Evolutionary conservation across 352 stramenopile species (phyloP), one percentile per base, ranked within the genome.

Genomic region (Globisporangium lucens): DNA sequence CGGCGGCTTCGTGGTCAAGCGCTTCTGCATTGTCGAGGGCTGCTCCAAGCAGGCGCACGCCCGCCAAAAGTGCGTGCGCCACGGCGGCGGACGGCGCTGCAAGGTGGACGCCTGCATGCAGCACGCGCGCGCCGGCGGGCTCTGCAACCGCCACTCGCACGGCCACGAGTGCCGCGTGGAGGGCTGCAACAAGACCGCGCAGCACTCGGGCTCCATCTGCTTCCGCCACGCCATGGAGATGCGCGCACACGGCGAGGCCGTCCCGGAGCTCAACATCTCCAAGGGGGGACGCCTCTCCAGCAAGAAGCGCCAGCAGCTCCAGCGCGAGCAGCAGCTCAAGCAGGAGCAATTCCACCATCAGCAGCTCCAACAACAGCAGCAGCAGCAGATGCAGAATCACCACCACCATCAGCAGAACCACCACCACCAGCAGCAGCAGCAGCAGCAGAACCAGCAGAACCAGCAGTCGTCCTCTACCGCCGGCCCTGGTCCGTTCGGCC

Each of bases 211-310:
- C 27, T 87, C 78, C 30, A 91, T 91, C 51, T 91, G 83, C 61
- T 91, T 91, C 56, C 78, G 83, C 43, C 83, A 91, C 65, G 83
- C 83, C 22, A 91, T 91, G 83, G 83, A 91, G 66, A 69, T 91
- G 33, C 81, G 83, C 17, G 81, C 83, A 0, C 83, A 91, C 58
- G 83, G 83, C 1, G 79, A 91, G 61, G 77, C 88, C 49, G 80
- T 91, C 36, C 80, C 83, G 1, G 81, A 91, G 65, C 73, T 91
- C 12, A 91, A 91, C 66, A 90, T 91, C 64, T 89, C 81, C 56
- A 91, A 91, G 72, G 83, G 83, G 27, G 82, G 83, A 6, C 83
- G 83, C 7, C 63, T 90, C 12, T 85, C 79, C 56, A 88, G 78
- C 67, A 91, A 91, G 72, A 89, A 89, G 67, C 79, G 82, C 20